These are phyloP conservation scores for Cutaneotrichosporon sp. DNA, from an alignment of 1,284 basidiomycete species.

Conservation along the genomic window DNA sequence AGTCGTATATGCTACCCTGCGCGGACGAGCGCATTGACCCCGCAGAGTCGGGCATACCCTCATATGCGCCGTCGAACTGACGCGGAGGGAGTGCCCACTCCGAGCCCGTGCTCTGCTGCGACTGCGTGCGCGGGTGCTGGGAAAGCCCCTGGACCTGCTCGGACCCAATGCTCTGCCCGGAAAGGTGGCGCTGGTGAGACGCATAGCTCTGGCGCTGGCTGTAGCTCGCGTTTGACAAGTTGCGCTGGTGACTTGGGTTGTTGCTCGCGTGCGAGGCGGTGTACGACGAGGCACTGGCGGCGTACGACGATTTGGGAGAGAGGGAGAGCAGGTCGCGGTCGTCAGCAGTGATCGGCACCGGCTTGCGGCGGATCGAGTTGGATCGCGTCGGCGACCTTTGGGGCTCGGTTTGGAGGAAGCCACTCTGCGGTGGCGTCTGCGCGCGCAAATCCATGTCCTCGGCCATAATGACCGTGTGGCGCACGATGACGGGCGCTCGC, in stretches of 20 bases:
- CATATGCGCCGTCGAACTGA: slow-evolving; percentile 1
- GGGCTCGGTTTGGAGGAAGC: slow-evolving; percentile 9
- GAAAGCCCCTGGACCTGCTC: not conserved
- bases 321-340: slow-evolving; percentile 38
- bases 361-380: slow-evolving; percentile 43
- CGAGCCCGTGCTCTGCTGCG: slow-evolving; percentile 4
- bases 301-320: slow-evolving; percentile 20
- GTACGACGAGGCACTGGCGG: not conserved
- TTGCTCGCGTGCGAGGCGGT: not conserved
- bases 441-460: slow-evolving; percentile 11
- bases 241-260: not conserved
- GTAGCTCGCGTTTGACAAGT: not conserved
- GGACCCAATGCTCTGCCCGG: not conserved
- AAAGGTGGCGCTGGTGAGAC: not conserved
- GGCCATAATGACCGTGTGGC: slow-evolving; percentile 40
- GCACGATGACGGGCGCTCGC: slow-evolving; percentile 24
- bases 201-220: not conserved
- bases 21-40: slow-evolving; percentile 12
- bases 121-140: slow-evolving; percentile 18
- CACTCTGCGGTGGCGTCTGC: not conserved
- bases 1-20: slow-evolving; percentile 21
- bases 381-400: slow-evolving; percentile 12
- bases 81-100: slow-evolving; percentile 10
- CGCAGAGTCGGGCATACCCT: not conserved
- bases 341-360: slow-evolving; percentile 39